Base-by-base conservation (phyloP, 805 yeast species). In the Candida saitoana region DNA sequence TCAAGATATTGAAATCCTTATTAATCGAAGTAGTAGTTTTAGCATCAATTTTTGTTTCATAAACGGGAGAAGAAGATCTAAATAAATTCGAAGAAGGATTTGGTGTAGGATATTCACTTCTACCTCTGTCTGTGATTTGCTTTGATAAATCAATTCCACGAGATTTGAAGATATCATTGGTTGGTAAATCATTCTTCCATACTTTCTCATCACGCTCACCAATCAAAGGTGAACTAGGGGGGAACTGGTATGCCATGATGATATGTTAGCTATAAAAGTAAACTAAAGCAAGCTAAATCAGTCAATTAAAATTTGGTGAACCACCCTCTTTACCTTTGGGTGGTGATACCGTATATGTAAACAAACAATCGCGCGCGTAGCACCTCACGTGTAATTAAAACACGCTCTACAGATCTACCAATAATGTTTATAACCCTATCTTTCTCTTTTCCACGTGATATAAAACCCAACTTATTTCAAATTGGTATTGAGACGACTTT, bases 71-170 rank as follows among this genome's bases (percentile, higher is more conserved):
- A 2, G 74, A 69, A 3, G 72, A 66, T 36, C 74, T 54, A 9
- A 69, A 71, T 18, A 56, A 36, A 7, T 71, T 54, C 1, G 75
- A 70, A 2, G 88, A 82, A 0, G 91, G 89, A 49, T 80, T 76
- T 16, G 91, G 91, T 1, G 89, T 83, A 9, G 87, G 87, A 51
- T 80, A 34, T 51, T 61, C 43, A 51, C 9, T 7, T 24, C 38
- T 36, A n/a, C 38, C 38, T 20, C 38, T 24, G 11, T 36, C 38
- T 17, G 16, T 34, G 6, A 14, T 29, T 29, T 29, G 32, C 11
- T 29, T 29, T 14, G 16, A 14, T 14, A 29, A 29, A 14, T 29
- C 32, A 29, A 29, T 29, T 5, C 32, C 32, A 29, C 32, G 32
- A 9, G 16, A 29, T 7, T 22, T 9, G 6, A 35, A 25, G 18